Evolutionary conservation across 495 filamentous ascomycete genomes (phyloP).

Genomic region (Hyphodiscus hymeniophilus): DNA sequence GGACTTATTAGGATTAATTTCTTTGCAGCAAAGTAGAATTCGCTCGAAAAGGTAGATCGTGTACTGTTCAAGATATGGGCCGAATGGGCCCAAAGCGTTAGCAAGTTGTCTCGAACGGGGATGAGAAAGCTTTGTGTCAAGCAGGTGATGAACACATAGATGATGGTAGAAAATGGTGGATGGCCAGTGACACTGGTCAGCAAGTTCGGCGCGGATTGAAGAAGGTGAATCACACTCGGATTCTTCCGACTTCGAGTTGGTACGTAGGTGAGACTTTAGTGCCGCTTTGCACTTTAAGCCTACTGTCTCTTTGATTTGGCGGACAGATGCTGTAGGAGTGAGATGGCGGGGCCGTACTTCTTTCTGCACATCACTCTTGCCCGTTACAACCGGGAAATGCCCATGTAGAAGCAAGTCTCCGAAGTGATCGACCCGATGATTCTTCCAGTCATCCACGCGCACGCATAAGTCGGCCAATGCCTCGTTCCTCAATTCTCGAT

Average conservation of each 20-base stretch:
- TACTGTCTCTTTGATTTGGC: background rate
- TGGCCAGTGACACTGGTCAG: slow-evolving; percentile 6
- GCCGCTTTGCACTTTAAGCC: slow-evolving; percentile 10
- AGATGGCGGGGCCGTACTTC: slow-evolving; percentile 46
- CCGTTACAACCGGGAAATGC: slow-evolving; percentile 89
- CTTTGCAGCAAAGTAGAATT: slow-evolving; percentile 96
- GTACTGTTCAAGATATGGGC: slow-evolving; percentile 50
- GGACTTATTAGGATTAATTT: slow-evolving; percentile 80
- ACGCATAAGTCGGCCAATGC: slow-evolving; percentile 71
- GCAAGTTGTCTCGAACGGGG: slow-evolving; percentile 6
- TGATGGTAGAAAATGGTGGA: too few species aligned
- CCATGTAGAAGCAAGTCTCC: slow-evolving; percentile 83
- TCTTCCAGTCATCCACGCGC: slow-evolving; percentile 97
- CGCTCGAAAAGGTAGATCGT: slow-evolving; percentile 95
- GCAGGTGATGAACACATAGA: background rate
- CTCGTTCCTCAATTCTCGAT: slow-evolving; percentile 70
- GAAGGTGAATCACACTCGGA: background rate
- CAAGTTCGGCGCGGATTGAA: background rate
- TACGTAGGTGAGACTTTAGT: background rate
- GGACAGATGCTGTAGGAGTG: background rate
- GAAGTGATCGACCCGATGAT: slow-evolving; percentile 81
- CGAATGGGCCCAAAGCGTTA: slow-evolving; percentile 18
- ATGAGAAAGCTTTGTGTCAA: background rate
- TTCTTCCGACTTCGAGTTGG: background rate
- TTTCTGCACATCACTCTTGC: slow-evolving; percentile 73